Evolutionary conservation across 2,329 filamentous ascomycete species (phyloP), one percentile per base, ranked within the genome.

Genomic region (Fonsecaea nubica): DNA sequence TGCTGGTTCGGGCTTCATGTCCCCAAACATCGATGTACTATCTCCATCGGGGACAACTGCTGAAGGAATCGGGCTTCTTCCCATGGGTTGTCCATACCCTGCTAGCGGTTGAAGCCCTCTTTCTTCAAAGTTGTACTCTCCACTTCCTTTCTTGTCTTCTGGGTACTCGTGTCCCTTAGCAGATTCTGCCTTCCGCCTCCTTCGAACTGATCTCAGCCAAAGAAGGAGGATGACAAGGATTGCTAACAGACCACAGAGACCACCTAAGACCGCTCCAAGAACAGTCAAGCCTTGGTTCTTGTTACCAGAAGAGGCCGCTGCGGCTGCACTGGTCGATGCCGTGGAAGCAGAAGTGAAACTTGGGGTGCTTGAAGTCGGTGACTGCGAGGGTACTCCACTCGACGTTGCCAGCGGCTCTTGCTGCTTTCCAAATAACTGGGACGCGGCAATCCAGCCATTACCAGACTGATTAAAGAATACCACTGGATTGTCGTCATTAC

Each of bases 371-470:
- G 73, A 62, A 7, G 74, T 68, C 8, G 73, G 62, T 8, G 74
- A 69, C 35, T 70, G 60, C 6, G 70, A 77, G 12, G 57, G 38
- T 45, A n/a, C 13, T 21, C 45, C 25, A 13, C 73, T 5, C 78
- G 65, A 73, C 9, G 66, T 69, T 12, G 62, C 66, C 30, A 73
- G 73, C 65, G 76, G 69, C 67, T 81, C 76, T 64, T 80, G 73
- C 61, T 79, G 75, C 7, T 79, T 82, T 21, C 80, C 82, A 67
- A 96, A 87, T 30, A 92, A 77, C 6, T 84, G 79, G 0, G 86
- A 86, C 0, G 91, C 84, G 75, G 97, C 89, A 25, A 90, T 78
- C 94, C 94, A 98, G 54, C 83, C 81, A 76, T 97, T 97, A 54
- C 87, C 79, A 10, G 84, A 85, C 53, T 88, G 87, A 73, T 96